Base-by-base conservation (phyloP, 257 asterid species). In the Nemophila menziesii region DNA sequence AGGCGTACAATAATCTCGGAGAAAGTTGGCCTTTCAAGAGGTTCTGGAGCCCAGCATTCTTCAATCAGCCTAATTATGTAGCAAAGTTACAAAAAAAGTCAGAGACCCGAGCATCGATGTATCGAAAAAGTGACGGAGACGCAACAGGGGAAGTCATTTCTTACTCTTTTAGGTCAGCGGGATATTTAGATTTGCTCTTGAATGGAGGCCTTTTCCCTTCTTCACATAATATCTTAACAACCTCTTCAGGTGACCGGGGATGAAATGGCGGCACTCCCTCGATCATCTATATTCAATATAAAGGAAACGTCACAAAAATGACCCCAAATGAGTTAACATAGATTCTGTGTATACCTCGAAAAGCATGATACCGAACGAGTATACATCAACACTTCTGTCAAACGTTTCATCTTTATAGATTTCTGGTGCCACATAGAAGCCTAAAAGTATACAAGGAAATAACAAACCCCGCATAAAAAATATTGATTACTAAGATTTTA, bases 41-140 rank as follows among this genome's bases (percentile, higher is more conserved):
- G 11, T 48, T 71, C 80, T 15, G 86, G 82, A 62, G 75, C 66
- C 99, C 96, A 85, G 62, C 99, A 90, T 66, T 79, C 86, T 68
- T 90, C 94, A 43, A 90, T 74, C 78, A 90, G 64, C 79, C 97
- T 83, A 54, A 44, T 18, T 11, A 40, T 16, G n/a, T 11, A 37
- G 17, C 42, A 37, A 2, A 37, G 16, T 1, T 18, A 37, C 22
- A 40, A 22, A 16, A 40, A 40, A 2, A 20, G 33, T 24, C 33
- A 24, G 33, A 24, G 33, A 24, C 9, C 33, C 6, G 9, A 24
- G 6, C 33, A 24, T 24, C 33, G 4, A 24, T 4, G 4, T 9
- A 24, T n/a, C 33, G 10, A 5, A 26, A 26, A 10, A 26, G 33
- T 26, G 36, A 29, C 8, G 2, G 36, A 29, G 9, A 13, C 8